phyloP scores from a whole-genome alignment of 2,329 filamentous ascomycete genomes.

The Pochonia chlamydosporia region DNA sequence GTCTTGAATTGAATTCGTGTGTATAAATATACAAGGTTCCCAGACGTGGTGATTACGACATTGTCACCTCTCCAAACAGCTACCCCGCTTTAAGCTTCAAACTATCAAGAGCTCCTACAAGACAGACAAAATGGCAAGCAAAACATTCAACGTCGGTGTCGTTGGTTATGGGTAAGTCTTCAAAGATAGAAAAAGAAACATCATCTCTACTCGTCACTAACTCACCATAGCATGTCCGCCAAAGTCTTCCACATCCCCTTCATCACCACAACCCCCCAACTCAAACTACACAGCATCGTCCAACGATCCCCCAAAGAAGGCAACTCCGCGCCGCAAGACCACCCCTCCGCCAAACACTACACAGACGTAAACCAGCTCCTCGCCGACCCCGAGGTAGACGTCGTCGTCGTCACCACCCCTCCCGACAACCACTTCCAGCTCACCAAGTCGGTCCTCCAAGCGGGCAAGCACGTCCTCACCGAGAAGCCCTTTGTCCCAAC shows the following conservation, averaged over 20 bases:
- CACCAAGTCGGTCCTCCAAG: slow-evolving; percentile 57
- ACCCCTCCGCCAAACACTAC: slow-evolving; percentile 60
- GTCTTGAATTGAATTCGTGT: no score
- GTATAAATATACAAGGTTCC: no score
- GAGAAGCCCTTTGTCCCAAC: slow-evolving; percentile 82
- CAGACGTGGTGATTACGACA: no score
- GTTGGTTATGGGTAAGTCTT: slow-evolving; percentile 44
- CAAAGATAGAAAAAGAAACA: not conserved
- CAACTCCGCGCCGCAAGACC: slow-evolving; percentile 63
- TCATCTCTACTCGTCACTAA: slow-evolving; percentile 8
- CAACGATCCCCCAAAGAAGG: slow-evolving; percentile 62
- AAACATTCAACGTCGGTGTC: slow-evolving; percentile 44
- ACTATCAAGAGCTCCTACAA: no score
- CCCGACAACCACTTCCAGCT: slow-evolving; percentile 66
- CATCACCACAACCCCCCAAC: slow-evolving; percentile 55
- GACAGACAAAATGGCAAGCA: slow-evolving; percentile 22
- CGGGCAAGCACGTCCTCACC: slow-evolving; percentile 71
- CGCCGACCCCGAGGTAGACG: slow-evolving; percentile 58
- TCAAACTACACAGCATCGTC: slow-evolving; percentile 69
- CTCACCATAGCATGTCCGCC: slow-evolving; percentile 47
- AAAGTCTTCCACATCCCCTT: slow-evolving; percentile 84
- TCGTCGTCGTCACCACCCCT: slow-evolving; percentile 66
- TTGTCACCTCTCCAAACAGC: no score
- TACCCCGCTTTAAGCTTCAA: no score
- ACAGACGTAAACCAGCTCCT: slow-evolving; percentile 57